Evolutionary conservation across 495 filamentous ascomycete species (phyloP), one percentile per base, ranked within the genome.

Genomic region (Filosporella fistucella): DNA sequence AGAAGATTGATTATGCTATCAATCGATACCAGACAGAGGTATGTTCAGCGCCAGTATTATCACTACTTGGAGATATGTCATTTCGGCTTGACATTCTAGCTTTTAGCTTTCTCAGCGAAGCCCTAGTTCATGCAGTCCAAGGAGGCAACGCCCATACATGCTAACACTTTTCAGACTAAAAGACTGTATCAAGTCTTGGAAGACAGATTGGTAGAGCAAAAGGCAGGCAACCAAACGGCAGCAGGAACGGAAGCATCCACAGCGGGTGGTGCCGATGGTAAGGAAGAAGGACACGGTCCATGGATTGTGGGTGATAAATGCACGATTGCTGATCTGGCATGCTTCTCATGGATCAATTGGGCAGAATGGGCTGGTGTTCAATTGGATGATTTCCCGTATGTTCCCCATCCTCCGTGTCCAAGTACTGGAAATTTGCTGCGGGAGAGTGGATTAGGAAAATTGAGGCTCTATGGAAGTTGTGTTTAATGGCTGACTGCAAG

Each of bases 1-100:
- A 91, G 63, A 86, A 78, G 63, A 88, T 95, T 57, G 69, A 83
- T 49, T 96, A 95, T 66, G 88, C 82, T 42, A 80, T 94, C 53
- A 77, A 83, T 49, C 80, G 91, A 17, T 96, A 95, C 67, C 72
- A 77, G 54, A 85, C 82, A 49, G 91, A 96, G 29, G 44, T 48
- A 35, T 28, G 18, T 23, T 4, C n/a, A n/a, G n/a, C n/a, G n/a
- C n/a, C n/a, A n/a, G n/a, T n/a, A 7, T 50, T 4, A 34, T 26
- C 11, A 0, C 3, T 23, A 12, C 1, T 1, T 11, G 3, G 0
- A 17, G 21, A 20, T 29, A 23, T 29, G 20, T 25, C 34, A 14
- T 36, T 7, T 8, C 33, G 6, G 13, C 7, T 17, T 14, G 13
- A 14, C n/a, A 17, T 17, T 36, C 33, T 36, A 12, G 33, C n/a